Evolutionary conservation across 768 basidiomycete genomes (phyloP).

Genomic region (Artomyces pyxidatus): DNA sequence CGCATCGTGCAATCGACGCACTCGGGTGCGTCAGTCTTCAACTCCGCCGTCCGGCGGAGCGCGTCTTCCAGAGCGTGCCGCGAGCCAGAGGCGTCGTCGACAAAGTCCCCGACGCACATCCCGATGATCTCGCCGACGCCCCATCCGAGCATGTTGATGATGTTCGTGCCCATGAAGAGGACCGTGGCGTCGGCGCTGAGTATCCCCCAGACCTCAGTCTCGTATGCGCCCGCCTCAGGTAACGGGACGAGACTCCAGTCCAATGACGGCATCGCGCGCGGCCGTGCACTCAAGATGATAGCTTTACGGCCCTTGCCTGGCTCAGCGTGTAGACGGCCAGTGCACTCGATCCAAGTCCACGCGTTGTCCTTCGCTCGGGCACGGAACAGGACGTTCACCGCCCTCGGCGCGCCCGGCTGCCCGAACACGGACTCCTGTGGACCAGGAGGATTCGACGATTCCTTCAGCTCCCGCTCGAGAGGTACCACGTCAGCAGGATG

Average conservation of each 20-base stretch:
- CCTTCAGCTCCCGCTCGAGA: constrained; percentile 87
- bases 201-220: constrained; percentile 53
- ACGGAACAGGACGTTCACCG: constrained; percentile 81
- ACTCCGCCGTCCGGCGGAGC: constrained; percentile 12
- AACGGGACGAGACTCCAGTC: constrained; percentile 54
- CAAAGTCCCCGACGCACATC: constrained; percentile 31
- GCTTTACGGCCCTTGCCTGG: constrained; percentile 92
- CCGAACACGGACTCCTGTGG: constrained; percentile 9
- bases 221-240: constrained; percentile 45
- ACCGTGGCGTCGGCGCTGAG: constrained; percentile 38
- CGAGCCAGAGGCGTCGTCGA: constrained; percentile 18
- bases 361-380: constrained; percentile 55
- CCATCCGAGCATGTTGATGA: constrained; percentile 63
- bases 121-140: constrained; percentile 46
- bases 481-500: constrained; percentile 89
- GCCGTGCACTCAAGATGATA: constrained; percentile 81
- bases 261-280: constrained; percentile 55
- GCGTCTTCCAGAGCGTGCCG: constrained; percentile 9
- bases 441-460: constrained; percentile 32
- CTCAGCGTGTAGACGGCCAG: constrained; percentile 86
- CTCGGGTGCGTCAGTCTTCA: constrained; percentile 6
- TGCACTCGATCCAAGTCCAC: constrained; percentile 87
- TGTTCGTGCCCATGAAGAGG: constrained; percentile 40
- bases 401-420: constrained; percentile 30
- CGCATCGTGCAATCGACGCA: constrained; percentile 9